phyloP scores from a whole-genome alignment of 148 eudicot species.

The Vaccinium macrocarpon region DNA sequence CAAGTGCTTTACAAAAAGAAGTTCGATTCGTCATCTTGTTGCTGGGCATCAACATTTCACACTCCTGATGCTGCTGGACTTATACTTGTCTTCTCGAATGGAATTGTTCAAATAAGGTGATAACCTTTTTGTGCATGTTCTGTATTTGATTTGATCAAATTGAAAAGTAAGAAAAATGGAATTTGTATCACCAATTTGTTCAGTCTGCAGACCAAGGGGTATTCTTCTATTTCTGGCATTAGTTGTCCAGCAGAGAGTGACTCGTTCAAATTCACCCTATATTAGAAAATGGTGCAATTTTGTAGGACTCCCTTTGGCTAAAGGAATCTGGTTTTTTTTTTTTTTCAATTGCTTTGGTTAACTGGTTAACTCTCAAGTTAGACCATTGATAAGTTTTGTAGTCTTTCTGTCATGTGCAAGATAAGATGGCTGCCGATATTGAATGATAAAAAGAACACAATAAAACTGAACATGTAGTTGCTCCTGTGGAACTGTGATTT shows the following conservation, averaged over 20 bases:
- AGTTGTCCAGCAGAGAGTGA: slow-evolving; percentile 4
- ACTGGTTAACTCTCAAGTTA: neutral
- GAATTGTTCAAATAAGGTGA: slow-evolving; percentile 83
- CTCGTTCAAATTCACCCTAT: neutral
- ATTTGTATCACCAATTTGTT: neutral
- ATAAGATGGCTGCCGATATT: neutral
- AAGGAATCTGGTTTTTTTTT: neutral
- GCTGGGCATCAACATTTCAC: slow-evolving; percentile 74
- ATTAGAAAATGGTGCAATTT: neutral
- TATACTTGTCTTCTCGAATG: slow-evolving; percentile 67
- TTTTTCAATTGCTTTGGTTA: neutral
- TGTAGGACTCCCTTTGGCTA: neutral
- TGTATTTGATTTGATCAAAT: neutral
- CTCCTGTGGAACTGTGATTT: neutral
- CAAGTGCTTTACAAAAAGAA: slow-evolving; percentile 82
- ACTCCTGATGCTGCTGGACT: slow-evolving; percentile 53
- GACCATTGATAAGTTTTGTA: slow-evolving; percentile 3
- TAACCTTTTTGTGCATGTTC: neutral
- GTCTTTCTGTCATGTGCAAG: neutral
- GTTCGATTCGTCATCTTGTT: slow-evolving; percentile 66
- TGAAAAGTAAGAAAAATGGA: neutral
- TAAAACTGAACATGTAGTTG: neutral
- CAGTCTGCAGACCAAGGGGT: neutral
- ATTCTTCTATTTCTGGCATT: slow-evolving; percentile 2
- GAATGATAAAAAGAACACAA: neutral